Evolutionary conservation across 73 alveolate genomes (phyloP).

Genomic region (Symbiodinium natans): DNA sequence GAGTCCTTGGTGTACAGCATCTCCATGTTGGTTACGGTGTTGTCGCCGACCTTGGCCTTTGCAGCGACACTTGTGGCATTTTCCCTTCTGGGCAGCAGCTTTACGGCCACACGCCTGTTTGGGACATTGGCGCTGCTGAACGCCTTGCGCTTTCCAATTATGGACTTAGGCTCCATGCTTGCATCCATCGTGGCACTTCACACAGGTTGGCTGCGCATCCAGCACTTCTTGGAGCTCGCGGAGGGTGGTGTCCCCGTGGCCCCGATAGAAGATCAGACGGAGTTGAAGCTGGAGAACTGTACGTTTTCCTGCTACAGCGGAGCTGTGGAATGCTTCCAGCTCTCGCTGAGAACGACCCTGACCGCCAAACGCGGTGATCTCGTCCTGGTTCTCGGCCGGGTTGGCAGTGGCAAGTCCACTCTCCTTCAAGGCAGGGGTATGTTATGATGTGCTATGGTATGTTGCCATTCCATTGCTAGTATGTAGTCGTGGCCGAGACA

Average conservation of each 20-base stretch:
- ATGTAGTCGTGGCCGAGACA: too few species aligned
- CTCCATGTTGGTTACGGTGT: conserved; percentile 59
- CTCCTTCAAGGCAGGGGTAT: conserved; percentile 94
- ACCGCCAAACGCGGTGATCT: conserved; percentile 39
- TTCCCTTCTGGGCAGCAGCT: neutral
- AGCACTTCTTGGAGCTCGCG: neutral
- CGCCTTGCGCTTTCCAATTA: conserved; percentile 77
- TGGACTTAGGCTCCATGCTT: conserved; percentile 78
- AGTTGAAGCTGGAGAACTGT: conserved; percentile 4
- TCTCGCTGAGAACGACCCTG: neutral
- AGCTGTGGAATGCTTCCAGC: neutral
- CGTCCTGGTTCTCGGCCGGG: conserved; percentile 64
- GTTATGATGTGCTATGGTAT: too few species aligned
- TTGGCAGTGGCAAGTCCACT: conserved; percentile 96
- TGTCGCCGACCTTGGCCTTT: conserved; percentile 47
- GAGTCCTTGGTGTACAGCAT: conserved; percentile 49
- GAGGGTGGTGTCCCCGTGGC: conserved; percentile 77
- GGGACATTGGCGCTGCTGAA: conserved; percentile 86
- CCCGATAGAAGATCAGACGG: conserved; percentile 22
- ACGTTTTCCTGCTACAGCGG: neutral
- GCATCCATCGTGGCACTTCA: conserved; percentile 61
- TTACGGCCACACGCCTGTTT: conserved; percentile 69
- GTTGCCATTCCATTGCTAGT: too few species aligned
- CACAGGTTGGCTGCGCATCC: conserved; percentile 68
- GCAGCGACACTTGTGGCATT: conserved; percentile 65